A percentile compares a stretch with the other conserved stretches of the same genome.
Conservation (phyloP, 768 basidiomycete species). For the Russula griseocarnosa region DNA sequence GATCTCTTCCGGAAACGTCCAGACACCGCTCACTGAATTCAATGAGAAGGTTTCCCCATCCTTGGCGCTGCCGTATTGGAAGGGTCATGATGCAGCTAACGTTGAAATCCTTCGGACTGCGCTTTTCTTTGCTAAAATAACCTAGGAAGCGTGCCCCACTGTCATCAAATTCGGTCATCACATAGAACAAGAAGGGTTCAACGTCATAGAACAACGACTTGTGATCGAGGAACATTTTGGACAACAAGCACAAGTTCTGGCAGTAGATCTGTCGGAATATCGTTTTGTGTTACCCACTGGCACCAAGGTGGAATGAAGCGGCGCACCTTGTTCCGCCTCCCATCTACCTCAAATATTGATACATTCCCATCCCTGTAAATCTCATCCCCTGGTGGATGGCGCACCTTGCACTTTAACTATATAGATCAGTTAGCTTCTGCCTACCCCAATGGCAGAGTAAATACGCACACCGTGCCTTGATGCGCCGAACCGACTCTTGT, state of each 20-base stretch:
- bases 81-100: constrained; percentile 99
- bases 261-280: constrained; percentile 75
- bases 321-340: constrained; percentile 88
- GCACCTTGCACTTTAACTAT: constrained; percentile 90
- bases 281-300: not conserved
- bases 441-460: not conserved
- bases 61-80: constrained; percentile 88
- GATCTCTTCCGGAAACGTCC: not conserved
- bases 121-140: constrained; percentile 98
- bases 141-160: constrained; percentile 91
- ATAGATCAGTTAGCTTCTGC: constrained; percentile 10
- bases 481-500: constrained; percentile 88
- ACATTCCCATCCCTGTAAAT: constrained; percentile 88
- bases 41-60: constrained; percentile 96
- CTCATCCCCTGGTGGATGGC: constrained; percentile 97
- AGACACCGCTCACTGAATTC: constrained; percentile 80
- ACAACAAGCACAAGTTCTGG: constrained; percentile 94
- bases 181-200: constrained; percentile 98
- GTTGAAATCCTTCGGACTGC: constrained; percentile 93
- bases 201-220: constrained; percentile 99
- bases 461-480: constrained; percentile 75
- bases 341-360: constrained; percentile 97
- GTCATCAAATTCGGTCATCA: constrained; percentile 90
- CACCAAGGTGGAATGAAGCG: not conserved
- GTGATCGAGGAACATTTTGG: constrained; percentile 99